Base-by-base conservation (phyloP, 306 rosid genomes). In the Dalbergia oliveri region DNA sequence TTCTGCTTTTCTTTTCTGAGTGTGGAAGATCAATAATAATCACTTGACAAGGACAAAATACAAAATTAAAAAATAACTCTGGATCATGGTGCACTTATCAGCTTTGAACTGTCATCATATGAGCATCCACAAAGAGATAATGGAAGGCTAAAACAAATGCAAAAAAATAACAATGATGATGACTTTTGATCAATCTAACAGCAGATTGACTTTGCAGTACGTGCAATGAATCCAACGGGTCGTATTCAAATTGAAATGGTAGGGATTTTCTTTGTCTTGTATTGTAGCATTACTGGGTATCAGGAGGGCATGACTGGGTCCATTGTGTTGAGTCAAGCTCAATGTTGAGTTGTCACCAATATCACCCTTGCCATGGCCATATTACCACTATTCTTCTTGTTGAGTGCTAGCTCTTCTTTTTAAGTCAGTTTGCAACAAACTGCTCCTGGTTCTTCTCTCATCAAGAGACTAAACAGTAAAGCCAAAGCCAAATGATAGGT, bases 351-450 rank as follows among this genome's bases (percentile, higher is more conserved):
- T 18, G 77, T 79, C 65, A 71, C 67, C 44, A 34, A 51, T 37
- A 5, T 37, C 7, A 4, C 5, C 15, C 18, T 35, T 53, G 44
- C 10, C 66, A 53, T 21, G n/a, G n/a, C 39, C 31, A 54, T 51
- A 72, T 62, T 79, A 70, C 61, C 57, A 59, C 62, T 56, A 65
- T 60, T 61, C 73, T 81, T 66, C 61, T 34, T 11, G 18, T 75
- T 80, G 61, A 80, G 67, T 51, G 63, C 16, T 37, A 50, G 45
- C 64, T 79, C 39, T 63, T 62, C 47, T 37, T 19, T 9, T 60
- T 33, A 75, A 64, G 8, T 35, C 68, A 41, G 33, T 44, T 68
- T 65, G 75, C 54, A 73, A 72, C 74, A 9, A 54, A 11, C 79
- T 34, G 39, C 0, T 14, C 43, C 54, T 61, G 44, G 58, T 74